phyloP scores from a whole-genome alignment of 768 basidiomycete genomes.

The Daedaleopsis sinensis region DNA sequence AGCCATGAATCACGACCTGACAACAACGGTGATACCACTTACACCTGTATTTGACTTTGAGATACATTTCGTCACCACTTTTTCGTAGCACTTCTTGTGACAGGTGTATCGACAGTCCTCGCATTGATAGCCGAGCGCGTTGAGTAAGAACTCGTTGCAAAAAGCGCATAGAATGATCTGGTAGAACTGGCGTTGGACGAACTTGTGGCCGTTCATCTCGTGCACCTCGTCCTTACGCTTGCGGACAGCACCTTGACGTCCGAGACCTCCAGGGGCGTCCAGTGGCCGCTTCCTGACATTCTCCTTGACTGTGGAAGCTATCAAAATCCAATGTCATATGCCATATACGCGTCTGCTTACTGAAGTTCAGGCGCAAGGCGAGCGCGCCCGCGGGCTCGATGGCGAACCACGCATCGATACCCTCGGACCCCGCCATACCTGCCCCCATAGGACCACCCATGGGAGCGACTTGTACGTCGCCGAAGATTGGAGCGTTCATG shows the following conservation, averaged over 20 bases:
- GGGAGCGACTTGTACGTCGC: constrained; percentile 20
- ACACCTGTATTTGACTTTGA: constrained; percentile 95
- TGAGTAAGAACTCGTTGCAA: constrained; percentile 96
- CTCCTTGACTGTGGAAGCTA: constrained; percentile 78
- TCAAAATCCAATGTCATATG: constrained; percentile 11
- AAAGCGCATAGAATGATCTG: constrained; percentile 98
- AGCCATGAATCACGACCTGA: not conserved
- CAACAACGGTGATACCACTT: constrained; percentile 35
- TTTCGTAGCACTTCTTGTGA: constrained; percentile 98
- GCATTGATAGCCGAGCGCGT: constrained; percentile 97
- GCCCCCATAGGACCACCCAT: constrained; percentile 18
- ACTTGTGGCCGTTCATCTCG: constrained; percentile 99
- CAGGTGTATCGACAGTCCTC: constrained; percentile 99
- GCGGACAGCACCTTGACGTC: constrained; percentile 96
- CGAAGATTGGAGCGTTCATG: constrained; percentile 44
- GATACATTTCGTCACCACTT: constrained; percentile 99
- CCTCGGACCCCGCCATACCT: constrained; percentile 51
- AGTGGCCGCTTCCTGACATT: constrained; percentile 95
- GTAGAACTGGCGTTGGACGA: constrained; percentile 96
- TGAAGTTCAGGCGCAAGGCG: constrained; percentile 85
- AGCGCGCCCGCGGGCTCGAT: constrained; percentile 98
- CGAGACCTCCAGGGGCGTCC: constrained; percentile 88
- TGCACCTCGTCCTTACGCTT: constrained; percentile 98
- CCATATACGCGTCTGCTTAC: constrained; percentile 50
- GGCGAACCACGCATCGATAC: constrained; percentile 95